Percentiles rank a stretch among this genome's conserved stretches.
Conservation (phyloP, 2,329 filamentous ascomycete species). For the Paraphaeosphaeria minitans region DNA sequence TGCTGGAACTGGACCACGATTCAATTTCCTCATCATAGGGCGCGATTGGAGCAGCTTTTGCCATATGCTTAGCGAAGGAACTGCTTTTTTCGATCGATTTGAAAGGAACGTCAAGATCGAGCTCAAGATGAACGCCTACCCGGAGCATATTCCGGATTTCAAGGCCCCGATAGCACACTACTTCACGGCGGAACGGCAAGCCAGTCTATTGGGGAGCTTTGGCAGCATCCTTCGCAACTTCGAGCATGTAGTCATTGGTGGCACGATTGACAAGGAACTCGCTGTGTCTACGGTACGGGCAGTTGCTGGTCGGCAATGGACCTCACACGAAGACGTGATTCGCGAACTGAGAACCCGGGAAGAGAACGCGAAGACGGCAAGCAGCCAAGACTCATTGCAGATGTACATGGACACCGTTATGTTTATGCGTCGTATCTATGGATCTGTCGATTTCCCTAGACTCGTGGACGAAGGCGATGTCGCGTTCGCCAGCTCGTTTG, state of each 20-base stretch:
- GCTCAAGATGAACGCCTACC: background rate
- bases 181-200: background rate
- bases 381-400: background rate
- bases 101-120: background rate
- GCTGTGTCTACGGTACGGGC: background rate
- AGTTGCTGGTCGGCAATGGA: background rate
- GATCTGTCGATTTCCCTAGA: background rate
- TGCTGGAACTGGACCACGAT: constrained; percentile 8
- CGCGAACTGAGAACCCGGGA: background rate
- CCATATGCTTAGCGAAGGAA: background rate
- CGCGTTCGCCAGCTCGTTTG: background rate
- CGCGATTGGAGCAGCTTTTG: constrained; percentile 15
- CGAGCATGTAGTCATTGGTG: background rate
- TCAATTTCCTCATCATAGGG: constrained; percentile 16
- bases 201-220: background rate
- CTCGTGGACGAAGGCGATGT: background rate
- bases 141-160: background rate
- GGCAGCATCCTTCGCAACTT: background rate
- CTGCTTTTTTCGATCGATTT: background rate
- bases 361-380: background rate
- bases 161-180: background rate
- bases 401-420: background rate
- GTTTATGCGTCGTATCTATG: background rate
- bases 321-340: background rate
- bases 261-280: background rate